Conservation (phyloP, 306 rosid genomes). For the Gastrolobium bilobum region DNA sequence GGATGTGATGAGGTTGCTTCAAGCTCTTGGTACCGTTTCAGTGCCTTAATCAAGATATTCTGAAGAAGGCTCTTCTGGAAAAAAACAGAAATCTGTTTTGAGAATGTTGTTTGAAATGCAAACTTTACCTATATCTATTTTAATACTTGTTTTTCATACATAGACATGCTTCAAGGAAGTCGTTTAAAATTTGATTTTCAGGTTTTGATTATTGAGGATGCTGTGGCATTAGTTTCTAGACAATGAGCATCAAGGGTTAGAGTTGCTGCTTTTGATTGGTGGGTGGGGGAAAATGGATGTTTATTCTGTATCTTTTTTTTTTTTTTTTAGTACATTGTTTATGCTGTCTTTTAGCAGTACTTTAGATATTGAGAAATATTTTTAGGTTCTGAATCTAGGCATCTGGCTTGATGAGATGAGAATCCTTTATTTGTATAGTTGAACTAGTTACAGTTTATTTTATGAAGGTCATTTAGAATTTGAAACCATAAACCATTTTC, state of each 20-base stretch:
- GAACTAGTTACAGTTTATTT: constrained; percentile 31
- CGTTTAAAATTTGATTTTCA: not conserved
- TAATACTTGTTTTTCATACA: constrained; percentile 4
- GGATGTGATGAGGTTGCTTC: constrained; percentile 70
- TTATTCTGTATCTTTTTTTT: no score
- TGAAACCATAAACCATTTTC: not conserved
- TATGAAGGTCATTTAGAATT: constrained; percentile 37
- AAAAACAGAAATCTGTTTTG: constrained; percentile 30
- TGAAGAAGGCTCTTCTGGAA: constrained; percentile 35
- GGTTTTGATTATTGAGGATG: not conserved
- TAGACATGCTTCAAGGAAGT: constrained; percentile 6
- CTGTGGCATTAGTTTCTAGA: not conserved
- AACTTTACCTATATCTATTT: constrained; percentile 5
- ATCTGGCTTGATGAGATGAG: constrained; percentile 19
- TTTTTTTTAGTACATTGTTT: not conserved
- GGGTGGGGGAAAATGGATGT: not conserved
- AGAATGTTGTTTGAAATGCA: constrained; percentile 48
- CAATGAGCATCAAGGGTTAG: constrained; percentile 12
- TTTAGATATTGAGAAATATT: constrained; percentile 10
- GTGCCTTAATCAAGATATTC: constrained; percentile 43
- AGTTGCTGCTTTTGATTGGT: not conserved
- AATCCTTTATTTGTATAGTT: constrained; percentile 41
- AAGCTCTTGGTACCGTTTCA: constrained; percentile 60
- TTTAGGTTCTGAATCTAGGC: constrained; percentile 37
- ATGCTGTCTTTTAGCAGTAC: not conserved